phyloP scores from a whole-genome alignment of 768 basidiomycete genomes.

The Phlebiopsis flavidoalba region DNA sequence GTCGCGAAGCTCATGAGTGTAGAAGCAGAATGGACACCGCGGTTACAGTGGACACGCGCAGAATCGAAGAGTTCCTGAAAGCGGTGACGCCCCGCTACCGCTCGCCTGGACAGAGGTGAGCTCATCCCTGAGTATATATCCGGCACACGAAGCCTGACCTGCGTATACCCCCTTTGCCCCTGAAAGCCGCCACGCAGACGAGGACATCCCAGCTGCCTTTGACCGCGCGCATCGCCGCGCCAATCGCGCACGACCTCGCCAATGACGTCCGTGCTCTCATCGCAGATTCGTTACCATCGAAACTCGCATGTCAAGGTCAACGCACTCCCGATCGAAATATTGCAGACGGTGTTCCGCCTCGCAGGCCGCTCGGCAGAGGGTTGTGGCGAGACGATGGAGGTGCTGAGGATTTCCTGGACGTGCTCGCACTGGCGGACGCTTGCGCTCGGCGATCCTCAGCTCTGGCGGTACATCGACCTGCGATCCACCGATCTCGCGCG shows the following conservation, averaged over 20 bases:
- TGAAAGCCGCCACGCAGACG: neutral
- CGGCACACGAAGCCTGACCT: neutral
- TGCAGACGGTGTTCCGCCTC: neutral
- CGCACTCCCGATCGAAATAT: neutral
- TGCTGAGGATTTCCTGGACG: neutral
- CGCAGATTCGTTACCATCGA: neutral
- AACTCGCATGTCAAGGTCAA: neutral
- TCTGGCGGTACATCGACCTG: neutral
- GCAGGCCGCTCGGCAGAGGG: neutral
- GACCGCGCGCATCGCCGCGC: neutral
- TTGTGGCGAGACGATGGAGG: neutral
- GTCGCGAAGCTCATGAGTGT: neutral
- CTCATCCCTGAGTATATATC: neutral
- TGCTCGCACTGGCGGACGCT: neutral
- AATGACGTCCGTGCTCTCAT: neutral
- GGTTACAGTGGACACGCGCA: neutral
- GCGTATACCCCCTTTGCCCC: neutral
- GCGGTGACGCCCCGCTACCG: neutral
- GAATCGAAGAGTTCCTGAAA: neutral
- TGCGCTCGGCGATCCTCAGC: neutral
- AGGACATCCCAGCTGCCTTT: neutral
- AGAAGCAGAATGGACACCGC: neutral
- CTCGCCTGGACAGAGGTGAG: neutral
- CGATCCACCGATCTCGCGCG: neutral
- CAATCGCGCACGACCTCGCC: neutral